These are phyloP conservation scores for Neurospora sp. DNA, from an alignment of 495 filamentous ascomycete species.

Conservation along the genomic window DNA sequence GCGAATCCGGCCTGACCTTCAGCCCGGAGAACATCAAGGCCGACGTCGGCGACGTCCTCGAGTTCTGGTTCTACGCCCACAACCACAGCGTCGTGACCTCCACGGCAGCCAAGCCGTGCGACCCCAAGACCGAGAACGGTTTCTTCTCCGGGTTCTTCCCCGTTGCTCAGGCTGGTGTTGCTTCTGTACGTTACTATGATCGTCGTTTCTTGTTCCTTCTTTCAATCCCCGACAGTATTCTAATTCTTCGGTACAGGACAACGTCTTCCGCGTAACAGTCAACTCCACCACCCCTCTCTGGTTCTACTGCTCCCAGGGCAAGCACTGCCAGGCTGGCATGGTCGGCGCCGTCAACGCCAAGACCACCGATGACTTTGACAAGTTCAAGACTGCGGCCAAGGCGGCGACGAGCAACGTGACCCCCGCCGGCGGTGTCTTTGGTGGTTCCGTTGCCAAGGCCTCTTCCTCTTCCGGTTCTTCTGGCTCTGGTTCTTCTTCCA, in stretches of 20 bases:
- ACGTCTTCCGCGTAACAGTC: conserved; percentile 39
- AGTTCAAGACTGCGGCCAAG: conserved; percentile 11
- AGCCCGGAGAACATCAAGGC: conserved; percentile 25
- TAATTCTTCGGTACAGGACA: conserved; percentile 4
- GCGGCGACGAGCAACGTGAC: conserved; percentile 10
- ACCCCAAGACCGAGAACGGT: conserved; percentile 23
- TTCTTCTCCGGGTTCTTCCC: conserved; percentile 41
- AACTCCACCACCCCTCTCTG: conserved; percentile 44
- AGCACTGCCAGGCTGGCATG: conserved; percentile 29
- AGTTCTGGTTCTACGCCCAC: conserved; percentile 42
- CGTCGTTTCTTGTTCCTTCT: conserved; percentile 17
- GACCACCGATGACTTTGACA: conserved; percentile 5
- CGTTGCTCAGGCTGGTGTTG: conserved; percentile 6
- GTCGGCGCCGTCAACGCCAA: conserved; percentile 26
- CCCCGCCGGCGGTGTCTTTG: conserved; percentile 6
- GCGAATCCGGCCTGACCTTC: conserved; percentile 22
- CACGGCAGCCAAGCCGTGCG: conserved; percentile 37
- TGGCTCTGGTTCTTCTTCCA: neutral
- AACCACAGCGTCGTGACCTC: conserved; percentile 43
- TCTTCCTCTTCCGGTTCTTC: neutral
- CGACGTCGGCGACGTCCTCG: conserved; percentile 37
- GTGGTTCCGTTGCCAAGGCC: conserved; percentile 8
- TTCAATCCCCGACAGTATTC: neutral
- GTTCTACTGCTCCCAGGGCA: conserved; percentile 41
- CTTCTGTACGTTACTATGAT: conserved; percentile 13